phyloP scores from a whole-genome alignment of 2,329 filamentous ascomycete genomes.

The Raffaelea deltoideospora region DNA sequence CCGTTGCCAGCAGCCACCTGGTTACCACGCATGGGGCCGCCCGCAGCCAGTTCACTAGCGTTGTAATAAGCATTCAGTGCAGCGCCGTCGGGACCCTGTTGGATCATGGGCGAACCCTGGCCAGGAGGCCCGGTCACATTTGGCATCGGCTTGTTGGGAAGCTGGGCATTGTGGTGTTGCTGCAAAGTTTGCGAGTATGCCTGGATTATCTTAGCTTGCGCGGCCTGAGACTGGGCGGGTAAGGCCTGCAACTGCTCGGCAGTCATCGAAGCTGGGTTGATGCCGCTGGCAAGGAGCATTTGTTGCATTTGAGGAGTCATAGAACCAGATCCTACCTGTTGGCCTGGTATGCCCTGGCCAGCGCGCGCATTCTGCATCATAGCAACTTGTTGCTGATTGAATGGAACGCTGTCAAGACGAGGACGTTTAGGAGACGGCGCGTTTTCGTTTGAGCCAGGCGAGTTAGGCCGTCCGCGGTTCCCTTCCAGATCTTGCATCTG shows the following conservation, averaged over 20 bases:
- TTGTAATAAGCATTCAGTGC: slow-evolving; percentile 48
- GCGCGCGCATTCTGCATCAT: slow-evolving; percentile 62
- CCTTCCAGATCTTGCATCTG: slow-evolving; percentile 85
- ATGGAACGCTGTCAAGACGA: slow-evolving; percentile 59
- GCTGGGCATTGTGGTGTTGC: slow-evolving; percentile 66
- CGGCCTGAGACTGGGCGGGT: slow-evolving; percentile 34
- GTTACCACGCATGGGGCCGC: slow-evolving; percentile 43
- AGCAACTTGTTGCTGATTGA: slow-evolving; percentile 53
- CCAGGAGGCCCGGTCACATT: slow-evolving; percentile 56
- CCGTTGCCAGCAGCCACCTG: slow-evolving; percentile 29
- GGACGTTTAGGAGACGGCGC: slow-evolving; percentile 86
- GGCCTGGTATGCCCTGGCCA: slow-evolving; percentile 54
- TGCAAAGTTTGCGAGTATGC: slow-evolving; percentile 75
- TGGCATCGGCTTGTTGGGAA: slow-evolving; percentile 68
- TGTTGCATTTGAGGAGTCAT: slow-evolving; percentile 38
- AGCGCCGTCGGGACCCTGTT: slow-evolving; percentile 51
- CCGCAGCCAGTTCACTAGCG: slow-evolving; percentile 40
- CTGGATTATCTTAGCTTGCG: slow-evolving; percentile 72
- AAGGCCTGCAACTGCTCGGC: slow-evolving; percentile 59
- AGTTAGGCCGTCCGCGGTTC: slow-evolving; percentile 65
- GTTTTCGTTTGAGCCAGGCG: slow-evolving; percentile 71
- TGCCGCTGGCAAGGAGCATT: slow-evolving; percentile 52
- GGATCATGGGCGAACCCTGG: slow-evolving; percentile 74
- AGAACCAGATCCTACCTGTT: slow-evolving; percentile 45
- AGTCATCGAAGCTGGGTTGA: slow-evolving; percentile 60